Base-by-base conservation (phyloP, 108 stramenopile species). In the Mediolabrus comicus region DNA sequence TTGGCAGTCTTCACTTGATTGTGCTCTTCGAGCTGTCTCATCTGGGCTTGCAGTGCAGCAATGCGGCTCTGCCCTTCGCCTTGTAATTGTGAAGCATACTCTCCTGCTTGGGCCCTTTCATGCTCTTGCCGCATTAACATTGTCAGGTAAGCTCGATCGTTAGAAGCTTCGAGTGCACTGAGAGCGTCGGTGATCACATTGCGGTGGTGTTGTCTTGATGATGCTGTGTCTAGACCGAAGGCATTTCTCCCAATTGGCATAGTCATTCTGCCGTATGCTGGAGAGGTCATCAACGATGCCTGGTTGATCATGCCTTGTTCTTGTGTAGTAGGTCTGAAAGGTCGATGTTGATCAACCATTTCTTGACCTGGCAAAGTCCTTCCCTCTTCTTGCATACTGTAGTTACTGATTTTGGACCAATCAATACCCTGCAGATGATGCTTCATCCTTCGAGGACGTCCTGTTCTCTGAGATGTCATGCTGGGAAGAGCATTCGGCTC, bases 1-100 rank as follows among this genome's bases (percentile, higher is more conserved):
- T 17, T n/a, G 19, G 16, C 41, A 5, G 41, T 17, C 19, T 3
- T 3, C 41, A 13, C 19, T 43, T 17, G 41, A 43, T 43, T 63
- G 11, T 29, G 29, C 17, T 59, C 28, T 22, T 73, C 72, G 24
- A 57, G 35, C 25, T 73, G 60, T 31, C 41, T 36, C 46, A 65
- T 58, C 14, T 65, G 71, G 8, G 60, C 51, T 43, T 72, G 64
- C 64, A 73, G 58, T 19, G 72, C 68, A 33, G 55, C 35, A 31
- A 69, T 10, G 2, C 19, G 55, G 1, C 57, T 19, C 31, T 58
- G 57, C 46, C 17, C 34, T 27, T 35, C 30, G 17, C n/a, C n/a
- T n/a, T n/a, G n/a, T n/a, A n/a, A 1, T 32, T 28, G 27, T 17
- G 56, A 57, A 16, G 9, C 31, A 57, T 33, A 16, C 30, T 29